A percentile compares a stretch with the other conserved stretches of the same genome.
These are phyloP conservation scores for Orbilia brochopaga DNA, from an alignment of 2,329 filamentous ascomycete genomes.

Conservation along the genomic window DNA sequence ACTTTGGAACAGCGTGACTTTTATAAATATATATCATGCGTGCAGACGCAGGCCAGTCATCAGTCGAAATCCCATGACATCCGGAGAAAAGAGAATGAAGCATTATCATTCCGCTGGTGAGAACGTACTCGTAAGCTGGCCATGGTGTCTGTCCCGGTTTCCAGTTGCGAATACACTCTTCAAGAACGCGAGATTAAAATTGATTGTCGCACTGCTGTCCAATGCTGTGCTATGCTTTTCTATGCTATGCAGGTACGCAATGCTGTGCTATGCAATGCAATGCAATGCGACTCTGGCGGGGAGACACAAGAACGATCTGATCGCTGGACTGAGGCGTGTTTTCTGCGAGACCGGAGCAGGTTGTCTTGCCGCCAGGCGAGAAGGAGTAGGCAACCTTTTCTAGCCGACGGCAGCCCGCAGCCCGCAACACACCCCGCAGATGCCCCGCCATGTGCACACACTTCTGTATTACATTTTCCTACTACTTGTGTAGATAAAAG, in stretches of 20 bases:
- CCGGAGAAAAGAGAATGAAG: background rate
- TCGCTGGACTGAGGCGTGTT: no score
- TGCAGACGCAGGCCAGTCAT: background rate
- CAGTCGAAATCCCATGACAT: background rate
- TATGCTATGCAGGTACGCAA: background rate
- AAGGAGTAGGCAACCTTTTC: background rate
- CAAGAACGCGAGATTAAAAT: background rate
- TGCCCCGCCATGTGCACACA: slow-evolving; percentile 14
- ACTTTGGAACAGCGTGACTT: slow-evolving; percentile 47
- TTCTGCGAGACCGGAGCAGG: background rate
- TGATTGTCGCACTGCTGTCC: background rate
- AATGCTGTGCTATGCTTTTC: background rate
- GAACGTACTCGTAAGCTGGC: slow-evolving; percentile 36
- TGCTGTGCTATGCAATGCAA: background rate
- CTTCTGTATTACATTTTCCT: no score
- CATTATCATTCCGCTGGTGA: background rate
- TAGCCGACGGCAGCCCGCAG: background rate
- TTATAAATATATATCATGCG: background rate
- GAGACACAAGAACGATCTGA: no score
- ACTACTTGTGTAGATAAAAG: no score
- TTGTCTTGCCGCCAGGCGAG: background rate
- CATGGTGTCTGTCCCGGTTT: slow-evolving; percentile 11
- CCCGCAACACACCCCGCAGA: slow-evolving; percentile 24
- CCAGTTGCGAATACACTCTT: background rate
- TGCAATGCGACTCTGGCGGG: background rate